Base-by-base conservation (phyloP, 2,329 filamentous ascomycete genomes). In the Elsinoe ampelina region DNA sequence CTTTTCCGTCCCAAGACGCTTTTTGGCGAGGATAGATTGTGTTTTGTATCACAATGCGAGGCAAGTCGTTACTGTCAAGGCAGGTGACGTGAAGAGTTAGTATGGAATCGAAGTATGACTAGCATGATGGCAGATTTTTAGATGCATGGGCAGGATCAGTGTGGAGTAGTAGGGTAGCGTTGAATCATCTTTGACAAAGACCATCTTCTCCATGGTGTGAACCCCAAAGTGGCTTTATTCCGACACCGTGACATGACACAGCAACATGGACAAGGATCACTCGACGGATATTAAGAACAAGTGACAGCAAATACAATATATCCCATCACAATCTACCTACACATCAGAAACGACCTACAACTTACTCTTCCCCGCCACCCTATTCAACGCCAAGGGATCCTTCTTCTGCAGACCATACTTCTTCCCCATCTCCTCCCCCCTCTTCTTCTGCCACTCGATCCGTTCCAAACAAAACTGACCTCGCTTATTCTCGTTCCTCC, bases 401-500 rank as follows among this genome's bases (percentile, higher is more conserved):
- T 61, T 67, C 17, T 70, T 67, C 61, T 71, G 67, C 13, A 77
- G 68, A 6, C 73, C 74, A 66, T 84, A 82, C 70, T 82, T 70
- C 69, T 75, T 79, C 67, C 89, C 76, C 70, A 92, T 65, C 74
- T 84, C 76, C 64, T 81, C 80, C 13, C 84, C 80, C 75, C 79
- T 84, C 65, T 77, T 72, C 69, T 76, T 79, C 75, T 92, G 87
- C 67, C 73, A 75, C 63, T 78, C 72, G 58, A 90, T 83, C 67
- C 79, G 80, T 59, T 77, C 75, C 42, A 84, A 76, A 47, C 84
- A 79, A 38, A 61, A 68, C 61, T 73, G 68, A 57, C 82, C 84
- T 62, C 81, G 80, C 71, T 80, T 86, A 70, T 89, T 91, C 78
- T 93, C 88, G 63, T 89, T 89, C 63, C 80, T 78, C 13, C 87